A percentile compares a stretch with the other conserved stretches of the same genome.
Conservation (phyloP, 345 rosid species). For the Leavenworthia alabamica region DNA sequence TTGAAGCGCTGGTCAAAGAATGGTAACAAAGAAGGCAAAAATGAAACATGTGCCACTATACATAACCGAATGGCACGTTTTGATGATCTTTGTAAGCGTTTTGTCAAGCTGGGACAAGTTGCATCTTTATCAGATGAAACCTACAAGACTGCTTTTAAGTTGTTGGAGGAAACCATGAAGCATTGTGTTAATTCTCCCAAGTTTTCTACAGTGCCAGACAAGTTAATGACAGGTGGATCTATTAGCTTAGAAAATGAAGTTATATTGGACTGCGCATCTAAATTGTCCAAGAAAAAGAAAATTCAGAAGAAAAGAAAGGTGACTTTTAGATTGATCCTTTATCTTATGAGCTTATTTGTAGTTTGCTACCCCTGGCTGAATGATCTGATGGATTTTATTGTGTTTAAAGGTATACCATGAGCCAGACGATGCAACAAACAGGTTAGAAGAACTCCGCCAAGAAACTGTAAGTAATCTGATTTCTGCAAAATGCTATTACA, state of each 20-base stretch:
- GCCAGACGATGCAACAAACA: conserved; percentile 26
- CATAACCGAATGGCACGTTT: conserved; percentile 36
- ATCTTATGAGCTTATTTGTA: conserved; percentile 9
- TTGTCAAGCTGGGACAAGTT: conserved; percentile 40
- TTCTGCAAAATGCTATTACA: conserved; percentile 12
- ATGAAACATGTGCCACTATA: conserved; percentile 12
- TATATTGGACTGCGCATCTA: conserved; percentile 21
- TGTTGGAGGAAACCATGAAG: conserved; percentile 34
- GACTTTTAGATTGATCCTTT: conserved; percentile 4
- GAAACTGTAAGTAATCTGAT: conserved; percentile 34
- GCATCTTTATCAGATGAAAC: conserved; percentile 42
- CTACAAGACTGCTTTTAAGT: conserved; percentile 35
- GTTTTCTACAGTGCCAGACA: conserved; percentile 28
- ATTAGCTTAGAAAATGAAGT: conserved; percentile 22
- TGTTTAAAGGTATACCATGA: conserved; percentile 33
- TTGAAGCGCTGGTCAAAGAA: conserved; percentile 36
- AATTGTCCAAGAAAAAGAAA: conserved; percentile 44
- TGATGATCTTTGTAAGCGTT: conserved; percentile 36
- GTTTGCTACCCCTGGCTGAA: background rate
- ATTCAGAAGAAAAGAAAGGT: conserved; percentile 53
- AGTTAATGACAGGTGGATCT: conserved; percentile 29
- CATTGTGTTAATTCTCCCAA: conserved; percentile 32
- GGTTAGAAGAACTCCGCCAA: conserved; percentile 38
- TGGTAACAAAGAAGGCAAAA: conserved; percentile 27
- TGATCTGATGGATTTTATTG: conserved; percentile 2